Evolutionary conservation across 2,329 filamentous ascomycete species (phyloP), one percentile per base, ranked within the genome.

Genomic region (Penicillium italicum): DNA sequence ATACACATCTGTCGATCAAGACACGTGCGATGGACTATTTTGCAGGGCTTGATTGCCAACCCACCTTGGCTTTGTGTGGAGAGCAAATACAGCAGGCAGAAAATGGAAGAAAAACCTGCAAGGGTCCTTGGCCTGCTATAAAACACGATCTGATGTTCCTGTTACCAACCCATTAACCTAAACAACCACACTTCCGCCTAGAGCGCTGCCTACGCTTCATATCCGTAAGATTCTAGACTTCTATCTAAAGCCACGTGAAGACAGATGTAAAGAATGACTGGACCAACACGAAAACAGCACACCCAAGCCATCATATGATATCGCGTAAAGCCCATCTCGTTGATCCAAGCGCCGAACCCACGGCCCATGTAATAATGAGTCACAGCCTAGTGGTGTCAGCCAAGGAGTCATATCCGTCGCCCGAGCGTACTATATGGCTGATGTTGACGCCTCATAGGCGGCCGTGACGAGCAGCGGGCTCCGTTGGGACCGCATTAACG

Each of bases 311-410:
- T 37, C 51, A 46, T 42, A 41, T 57, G 41, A 57, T 26, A 41
- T n/a, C 52, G 42, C 52, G n/a, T n/a, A n/a, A n/a, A n/a, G n/a
- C n/a, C n/a, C n/a, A n/a, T n/a, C n/a, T n/a, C n/a, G 55, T 47
- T 33, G 47, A 45, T 11, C 18, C 46, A 43, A 50, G 24, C 8
- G 12, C 20, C n/a, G 30, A 33, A 30, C 20, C 9, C 53, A 18
- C 40, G 28, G 34, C 34, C 26, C 44, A 14, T 12, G 46, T 40
- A 40, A 38, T 31, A 40, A 36, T 55, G 53, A 55, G 41, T 53
- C 50, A 53, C 42, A 18, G 24, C 8, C 43, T 33, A 45, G 30
- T 31, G 26, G 2, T 33, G 3, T 33, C 18, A 22, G 42, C 34
- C 51, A 26, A 41, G 44, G 37, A 26, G 28, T 46, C 42, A 42